Evolutionary conservation across 2,329 filamentous ascomycete species (phyloP), one percentile per base, ranked within the genome.

Genomic region (Claviceps capensis): DNA sequence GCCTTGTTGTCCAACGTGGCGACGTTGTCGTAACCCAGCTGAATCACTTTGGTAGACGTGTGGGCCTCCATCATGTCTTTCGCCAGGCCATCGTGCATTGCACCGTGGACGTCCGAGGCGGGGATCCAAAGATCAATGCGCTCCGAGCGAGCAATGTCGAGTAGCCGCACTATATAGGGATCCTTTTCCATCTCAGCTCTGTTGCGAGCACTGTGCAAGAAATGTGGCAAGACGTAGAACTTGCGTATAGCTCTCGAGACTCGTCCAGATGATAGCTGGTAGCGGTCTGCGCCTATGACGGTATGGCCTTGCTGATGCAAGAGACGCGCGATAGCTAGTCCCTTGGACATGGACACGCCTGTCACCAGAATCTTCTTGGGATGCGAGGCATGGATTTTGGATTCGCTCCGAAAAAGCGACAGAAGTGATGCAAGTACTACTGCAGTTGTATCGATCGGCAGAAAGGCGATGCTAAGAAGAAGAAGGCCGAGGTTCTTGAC

Each of bases 271-370:
- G 74, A 73, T 0, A 72, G 53, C 1, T 70, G 65, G 47, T 78
- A 73, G 49, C 82, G 78, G 60, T 88, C 85, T 11, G 83, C 84
- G 4, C 83, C 85, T 42, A 89, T 75, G 41, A 89, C 83, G n/a
- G 74, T 73, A 62, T 88, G 82, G 2, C 83, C 82, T 1, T 75
- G 72, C 23, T 75, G 65, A 57, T 83, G 73, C 63, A 88, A 84
- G 3, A 77, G 65, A 37, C 86, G 77, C 4, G 85, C 82, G 8
- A 90, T 67, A 0, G 72, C 69, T 3, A 89, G 71, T 4, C 84
- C 85, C 62, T 88, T 86, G 44, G 78, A 74, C 76, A 87, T 89
- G 46, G 80, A 79, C 2, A 88, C 73, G 2, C 86, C 85, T 0
- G 85, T 88, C 43, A 90, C 76, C 14, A 90, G 74, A 38, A 89